Evolutionary conservation across 441 rosid species (phyloP).

Genomic region (Omphalea diandra): DNA sequence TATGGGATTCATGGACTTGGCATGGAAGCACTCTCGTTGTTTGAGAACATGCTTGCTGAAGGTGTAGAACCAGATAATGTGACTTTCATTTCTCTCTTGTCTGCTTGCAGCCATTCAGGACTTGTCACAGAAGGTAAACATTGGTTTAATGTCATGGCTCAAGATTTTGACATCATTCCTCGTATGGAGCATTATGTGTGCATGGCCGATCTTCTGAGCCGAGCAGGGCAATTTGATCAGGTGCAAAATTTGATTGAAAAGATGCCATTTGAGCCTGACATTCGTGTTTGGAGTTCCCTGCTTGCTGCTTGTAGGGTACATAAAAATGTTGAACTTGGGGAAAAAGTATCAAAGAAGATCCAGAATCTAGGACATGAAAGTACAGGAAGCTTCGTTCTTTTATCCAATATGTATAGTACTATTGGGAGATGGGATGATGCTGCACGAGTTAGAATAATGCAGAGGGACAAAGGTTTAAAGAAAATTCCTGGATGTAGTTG

Average conservation of each 20-base stretch:
- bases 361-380: conserved; percentile 35
- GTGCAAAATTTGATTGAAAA: conserved; percentile 24
- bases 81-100: conserved; percentile 28
- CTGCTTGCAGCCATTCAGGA: conserved; percentile 39
- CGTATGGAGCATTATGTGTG: conserved; percentile 35
- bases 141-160: conserved; percentile 26
- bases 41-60: conserved; percentile 22
- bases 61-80: conserved; percentile 29
- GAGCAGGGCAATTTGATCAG: conserved; percentile 29
- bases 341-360: conserved; percentile 30
- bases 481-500: conserved; percentile 38
- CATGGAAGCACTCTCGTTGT: conserved; percentile 23
- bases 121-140: conserved; percentile 30
- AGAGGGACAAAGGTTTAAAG: conserved; percentile 22
- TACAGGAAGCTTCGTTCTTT: conserved; percentile 34
- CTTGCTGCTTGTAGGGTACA: conserved; percentile 36
- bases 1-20: conserved; percentile 40
- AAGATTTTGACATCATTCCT: conserved; percentile 26
- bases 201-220: conserved; percentile 33
- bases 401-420: conserved; percentile 34
- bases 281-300: conserved; percentile 29
- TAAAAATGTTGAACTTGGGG: conserved; percentile 38
- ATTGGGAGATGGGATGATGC: conserved; percentile 38
- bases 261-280: conserved; percentile 38
- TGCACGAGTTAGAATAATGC: conserved; percentile 25